Base-by-base conservation (phyloP, 805 yeast species). In the Hagleromyces aurorensis region DNA sequence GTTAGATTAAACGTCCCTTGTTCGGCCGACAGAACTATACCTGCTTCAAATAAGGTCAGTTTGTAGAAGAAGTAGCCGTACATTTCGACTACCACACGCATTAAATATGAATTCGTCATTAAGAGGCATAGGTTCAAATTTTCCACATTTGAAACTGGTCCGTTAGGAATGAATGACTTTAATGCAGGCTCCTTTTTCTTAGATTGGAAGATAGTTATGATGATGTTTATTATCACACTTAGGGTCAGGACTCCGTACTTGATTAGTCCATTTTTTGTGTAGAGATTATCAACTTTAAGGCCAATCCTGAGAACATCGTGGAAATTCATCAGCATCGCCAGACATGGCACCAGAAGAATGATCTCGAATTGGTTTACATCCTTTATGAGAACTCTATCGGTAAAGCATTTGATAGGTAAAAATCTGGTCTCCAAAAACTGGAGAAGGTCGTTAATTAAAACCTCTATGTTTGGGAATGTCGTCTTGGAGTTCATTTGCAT, bases 291-390 rank as follows among this genome's bases (percentile, higher is more conserved):
- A 15, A 33, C 28, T 19, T 37, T 34, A 7, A 30, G 21, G 4
- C 37, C 33, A n/a, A 35, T 29, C 12, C 46, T 36, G 16, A 39
- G 31, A 15, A 49, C 33, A 27, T 43, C 39, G 29, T 36, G 38
- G 13, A 44, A 39, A 32, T 43, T 47, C 11, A 43, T 25, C 16
- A 50, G 18, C 44, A 50, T 46, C 6, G 47, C 44, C 6, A 50
- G 27, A 4, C 36, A 16, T 4, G 52, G 44, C 3, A 46, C 37
- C 12, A 50, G 24, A 2, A 49, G 35, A 15, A 44, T 29, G 14
- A 46, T 33, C 15, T 47, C 50, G 24, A 47, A 49, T 18, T 40
- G 32, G 32, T 50, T 52, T 7, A 47, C 38, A 4, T 32, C 27
- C 6, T 21, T 21, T 10, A 37, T 28, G 22, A 34, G 33, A 5